phyloP scores from a whole-genome alignment of 129 eudicot species.

The Glebionis coronaria region DNA sequence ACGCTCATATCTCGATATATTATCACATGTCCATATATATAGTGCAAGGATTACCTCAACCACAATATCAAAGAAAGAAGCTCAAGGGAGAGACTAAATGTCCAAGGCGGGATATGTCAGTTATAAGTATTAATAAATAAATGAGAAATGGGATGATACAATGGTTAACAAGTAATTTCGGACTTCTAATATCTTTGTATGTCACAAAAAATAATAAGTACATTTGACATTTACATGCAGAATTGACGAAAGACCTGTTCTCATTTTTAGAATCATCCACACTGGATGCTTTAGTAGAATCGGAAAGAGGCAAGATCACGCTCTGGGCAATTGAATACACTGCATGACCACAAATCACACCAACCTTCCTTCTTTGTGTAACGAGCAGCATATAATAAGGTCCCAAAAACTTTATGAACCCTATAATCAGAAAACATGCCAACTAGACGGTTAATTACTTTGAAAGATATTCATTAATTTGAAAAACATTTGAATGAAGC shows the following conservation, averaged over 20 bases:
- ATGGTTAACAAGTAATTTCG: slow-evolving; percentile 27
- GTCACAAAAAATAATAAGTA: slow-evolving; percentile 41
- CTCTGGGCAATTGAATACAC: slow-evolving; percentile 68
- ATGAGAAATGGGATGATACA: slow-evolving; percentile 39
- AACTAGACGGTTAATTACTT: slow-evolving; percentile 13
- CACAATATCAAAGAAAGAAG: slow-evolving; percentile 18
- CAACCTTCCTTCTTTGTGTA: slow-evolving; percentile 88
- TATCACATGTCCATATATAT: slow-evolving; percentile 19
- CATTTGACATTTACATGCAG: slow-evolving; percentile 71
- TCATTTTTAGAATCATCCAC: slow-evolving; percentile 83
- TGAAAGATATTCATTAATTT: not conserved
- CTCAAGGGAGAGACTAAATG: slow-evolving; percentile 12
- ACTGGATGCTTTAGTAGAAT: slow-evolving; percentile 59
- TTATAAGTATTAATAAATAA: slow-evolving; percentile 12
- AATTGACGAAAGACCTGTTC: slow-evolving; percentile 98
- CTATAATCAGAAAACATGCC: slow-evolving; percentile 36
- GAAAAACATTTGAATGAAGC: slow-evolving; percentile 21
- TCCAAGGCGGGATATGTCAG: slow-evolving; percentile 27
- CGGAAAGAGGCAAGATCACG: slow-evolving; percentile 69
- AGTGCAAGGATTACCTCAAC: slow-evolving; percentile 33
- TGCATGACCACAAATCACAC: slow-evolving; percentile 79
- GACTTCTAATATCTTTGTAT: slow-evolving; percentile 28
- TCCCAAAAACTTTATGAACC: slow-evolving; percentile 91
- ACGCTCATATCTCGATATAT: slow-evolving; percentile 19
- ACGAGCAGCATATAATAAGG: slow-evolving; percentile 91